Percentiles rank a stretch among this genome's conserved stretches.
These are phyloP conservation scores for Boeremia exigua DNA, from an alignment of 2,329 filamentous ascomycete species.

Conservation along the genomic window DNA sequence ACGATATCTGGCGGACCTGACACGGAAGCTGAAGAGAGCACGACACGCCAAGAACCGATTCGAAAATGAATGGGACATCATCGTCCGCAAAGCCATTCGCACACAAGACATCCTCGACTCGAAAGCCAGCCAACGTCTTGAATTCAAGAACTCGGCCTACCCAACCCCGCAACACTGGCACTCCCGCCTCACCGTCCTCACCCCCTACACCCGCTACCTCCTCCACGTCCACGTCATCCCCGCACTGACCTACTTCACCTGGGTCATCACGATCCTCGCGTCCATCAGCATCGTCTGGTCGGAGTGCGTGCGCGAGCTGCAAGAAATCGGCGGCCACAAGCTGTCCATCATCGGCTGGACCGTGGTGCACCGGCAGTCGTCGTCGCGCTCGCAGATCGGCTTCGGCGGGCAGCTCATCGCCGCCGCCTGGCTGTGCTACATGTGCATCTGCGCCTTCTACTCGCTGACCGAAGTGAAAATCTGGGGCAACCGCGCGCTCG, in stretches of 20 bases:
- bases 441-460: conserved; percentile 87
- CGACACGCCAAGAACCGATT: conserved; percentile 84
- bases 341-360: conserved; percentile 73
- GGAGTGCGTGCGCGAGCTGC: conserved; percentile 84
- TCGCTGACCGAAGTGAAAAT: conserved; percentile 93
- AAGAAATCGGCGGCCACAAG: conserved; percentile 60
- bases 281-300: conserved; percentile 91
- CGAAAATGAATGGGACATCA: conserved; percentile 80
- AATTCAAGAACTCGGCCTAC: conserved; percentile 67
- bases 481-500: conserved; percentile 94
- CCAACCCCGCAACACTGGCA: conserved; percentile 52
- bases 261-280: conserved; percentile 72
- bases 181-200: conserved; percentile 62
- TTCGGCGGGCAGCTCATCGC: conserved; percentile 87
- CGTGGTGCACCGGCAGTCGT: conserved; percentile 76
- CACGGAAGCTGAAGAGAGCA: conserved; percentile 79
- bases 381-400: conserved; percentile 75
- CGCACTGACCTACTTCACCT: conserved; percentile 67
- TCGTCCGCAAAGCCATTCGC: conserved; percentile 75
- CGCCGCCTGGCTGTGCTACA: conserved; percentile 90
- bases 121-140: conserved; percentile 77
- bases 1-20: conserved; percentile 89
- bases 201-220: conserved; percentile 81
- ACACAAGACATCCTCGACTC: conserved; percentile 86
- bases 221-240: conserved; percentile 78